Evolutionary conservation across 352 stramenopile species (phyloP), one percentile per base, ranked within the genome.

Genomic region (Phytophthora sp.): DNA sequence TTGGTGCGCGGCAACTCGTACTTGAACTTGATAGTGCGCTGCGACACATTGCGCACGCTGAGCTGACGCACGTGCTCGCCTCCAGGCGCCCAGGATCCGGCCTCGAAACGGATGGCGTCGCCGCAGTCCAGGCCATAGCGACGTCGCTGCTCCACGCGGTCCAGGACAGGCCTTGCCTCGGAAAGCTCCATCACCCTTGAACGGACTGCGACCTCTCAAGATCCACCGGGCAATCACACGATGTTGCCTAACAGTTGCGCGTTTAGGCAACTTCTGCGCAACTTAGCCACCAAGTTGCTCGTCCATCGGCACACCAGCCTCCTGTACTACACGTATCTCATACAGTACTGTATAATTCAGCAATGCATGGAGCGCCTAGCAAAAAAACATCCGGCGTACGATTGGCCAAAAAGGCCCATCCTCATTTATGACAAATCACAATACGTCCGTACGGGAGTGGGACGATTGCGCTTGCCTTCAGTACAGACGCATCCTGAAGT

Each of bases 31-130:
- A 94, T 85, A 11, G 77, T 96, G 65, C 82, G 80, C 20, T 77
- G 70, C 4, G 84, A 91, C 30, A 98, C 85, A 63, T 98, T 98
- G 72, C 96, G 95, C 51, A 98, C 89, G 12, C 67, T 77, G 58
- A 98, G 88, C 30, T 91, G 89, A 67, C 93, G 85, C 35, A 93
- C 79, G 69, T 98, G 95, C 75, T 98, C 93, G 41, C 94, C 91
- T 13, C 94, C 94, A 4, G 94, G 93, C 7, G 70, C 66, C 94
- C 94, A 98, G 30, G 91, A 79, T 15, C 94, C 94, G 1, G 89
- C 86, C 4, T 84, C 74, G 56, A 98, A 98, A 51, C 84, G 68
- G 38, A 98, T 93, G 20, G 74, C 81, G 61, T 98, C 92, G 24
- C 90, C 90, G 47, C 84, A 94, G 61, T 94, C 84, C 57, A 95